Evolutionary conservation across 1,284 basidiomycete species (phyloP).

Genomic region (Cystobasidium slooffiae): DNA sequence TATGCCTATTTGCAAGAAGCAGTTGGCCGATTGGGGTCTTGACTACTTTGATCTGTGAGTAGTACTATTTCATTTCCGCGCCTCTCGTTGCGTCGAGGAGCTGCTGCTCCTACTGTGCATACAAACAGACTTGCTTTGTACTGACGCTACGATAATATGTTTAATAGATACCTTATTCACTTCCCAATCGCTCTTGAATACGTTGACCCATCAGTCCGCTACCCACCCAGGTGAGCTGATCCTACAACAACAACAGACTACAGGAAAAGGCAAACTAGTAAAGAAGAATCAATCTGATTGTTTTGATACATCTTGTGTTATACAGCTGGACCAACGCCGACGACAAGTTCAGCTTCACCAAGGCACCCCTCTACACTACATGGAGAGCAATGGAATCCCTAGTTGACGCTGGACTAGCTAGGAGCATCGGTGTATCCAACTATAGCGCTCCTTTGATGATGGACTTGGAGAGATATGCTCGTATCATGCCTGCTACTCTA

Average conservation of each 20-base stretch:
- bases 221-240: slow-evolving; percentile 76
- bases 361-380: slow-evolving; percentile 73
- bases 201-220: slow-evolving; percentile 72
- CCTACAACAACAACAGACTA: background rate
- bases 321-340: slow-evolving; percentile 17
- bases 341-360: slow-evolving; percentile 57
- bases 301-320: background rate
- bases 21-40: slow-evolving; percentile 74
- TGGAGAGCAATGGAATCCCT: slow-evolving; percentile 75
- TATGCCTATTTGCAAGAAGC: slow-evolving; percentile 65
- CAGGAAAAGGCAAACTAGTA: background rate
- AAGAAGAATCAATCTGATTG: background rate
- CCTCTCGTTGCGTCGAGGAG: too few species aligned
- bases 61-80: slow-evolving; percentile 30
- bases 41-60: slow-evolving; percentile 60
- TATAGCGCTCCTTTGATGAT: slow-evolving; percentile 50
- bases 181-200: slow-evolving; percentile 78
- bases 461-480: slow-evolving; percentile 66
- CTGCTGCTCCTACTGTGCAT: slow-evolving; percentile 68
- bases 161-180: slow-evolving; percentile 61
- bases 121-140: background rate
- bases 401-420: slow-evolving; percentile 69
- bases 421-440: slow-evolving; percentile 70
- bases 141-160: background rate
- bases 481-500: slow-evolving; percentile 70